Evolutionary conservation across 345 rosid species (phyloP).

Genomic region (Litchi chinensis): DNA sequence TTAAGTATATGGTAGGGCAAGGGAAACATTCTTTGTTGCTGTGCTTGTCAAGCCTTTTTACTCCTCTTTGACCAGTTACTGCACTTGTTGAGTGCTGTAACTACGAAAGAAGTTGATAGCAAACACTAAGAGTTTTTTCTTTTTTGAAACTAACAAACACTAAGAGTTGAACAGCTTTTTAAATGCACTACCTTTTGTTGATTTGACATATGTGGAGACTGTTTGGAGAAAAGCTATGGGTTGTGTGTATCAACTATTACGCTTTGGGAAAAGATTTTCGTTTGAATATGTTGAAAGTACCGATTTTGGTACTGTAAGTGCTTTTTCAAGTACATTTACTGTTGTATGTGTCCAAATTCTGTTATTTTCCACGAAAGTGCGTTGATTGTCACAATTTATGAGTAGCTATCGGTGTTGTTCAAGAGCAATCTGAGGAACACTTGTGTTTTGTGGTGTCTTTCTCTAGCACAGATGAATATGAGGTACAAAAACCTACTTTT

Average conservation of each 20-base stretch:
- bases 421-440: neutral
- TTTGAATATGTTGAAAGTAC: neutral
- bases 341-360: neutral
- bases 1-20: neutral
- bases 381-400: neutral
- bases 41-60: neutral
- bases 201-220: too few species aligned
- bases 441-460: neutral
- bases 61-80: neutral
- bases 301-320: neutral
- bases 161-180: too few species aligned
- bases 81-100: neutral
- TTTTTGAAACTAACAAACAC: too few species aligned
- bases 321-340: neutral
- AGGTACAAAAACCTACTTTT: neutral
- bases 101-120: neutral
- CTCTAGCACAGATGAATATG: neutral
- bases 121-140: neutral
- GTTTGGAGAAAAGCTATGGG: neutral
- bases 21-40: neutral
- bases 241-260: too few species aligned
- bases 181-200: too few species aligned
- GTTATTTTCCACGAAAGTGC: neutral
- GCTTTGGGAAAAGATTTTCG: too few species aligned
- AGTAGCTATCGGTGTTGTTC: neutral